Base-by-base conservation (phyloP, 1,284 basidiomycete genomes). In the Takashimella tepidaria region DNA sequence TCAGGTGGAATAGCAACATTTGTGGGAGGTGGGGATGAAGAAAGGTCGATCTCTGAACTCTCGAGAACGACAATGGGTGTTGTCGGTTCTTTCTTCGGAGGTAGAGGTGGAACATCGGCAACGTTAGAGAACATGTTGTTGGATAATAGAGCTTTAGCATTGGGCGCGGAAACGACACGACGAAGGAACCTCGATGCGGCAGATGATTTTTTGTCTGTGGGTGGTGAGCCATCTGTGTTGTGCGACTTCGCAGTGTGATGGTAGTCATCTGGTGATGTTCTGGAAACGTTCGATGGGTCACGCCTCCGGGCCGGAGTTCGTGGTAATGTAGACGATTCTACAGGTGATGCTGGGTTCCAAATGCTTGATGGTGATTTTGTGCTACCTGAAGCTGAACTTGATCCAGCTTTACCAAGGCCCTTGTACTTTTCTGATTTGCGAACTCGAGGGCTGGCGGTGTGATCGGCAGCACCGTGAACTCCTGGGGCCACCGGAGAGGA, bases 131-230 rank as follows among this genome's bases (percentile, higher is more conserved):
- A 58, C 26, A 58, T 44, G 23, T 51, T 60, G 23, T 65, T 63
- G 46, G 81, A 79, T 72, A 95, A 92, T 20, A 97, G 79, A 42
- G 87, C 87, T 74, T 98, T 98, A 46, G 92, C 87, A 72, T 98
- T 98, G 1, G 95, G 95, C 1, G 93, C 93, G 21, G 92, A 96
- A 1, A 93, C 92, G 44, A 98, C 95, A 41, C 95, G 85, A 48
- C 95, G 85, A 41, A 98, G 84, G 75, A 96, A 92, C 25, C 91
- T 84, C 47, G 86, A 82, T 6, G 89, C 87, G 1, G 73, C 71
- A 3, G 68, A 69, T 16, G 56, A 50, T 40, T 57, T 58, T 19
- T 45, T 56, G 19, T 45, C 22, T 12, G 63, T 49, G 4, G 59
- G 51, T 13, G 45, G 21, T 5, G 21, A 11, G n/a, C 44, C 44